Conservation (phyloP, 2,329 filamentous ascomycete genomes). For the Emergomyces orientalis region DNA sequence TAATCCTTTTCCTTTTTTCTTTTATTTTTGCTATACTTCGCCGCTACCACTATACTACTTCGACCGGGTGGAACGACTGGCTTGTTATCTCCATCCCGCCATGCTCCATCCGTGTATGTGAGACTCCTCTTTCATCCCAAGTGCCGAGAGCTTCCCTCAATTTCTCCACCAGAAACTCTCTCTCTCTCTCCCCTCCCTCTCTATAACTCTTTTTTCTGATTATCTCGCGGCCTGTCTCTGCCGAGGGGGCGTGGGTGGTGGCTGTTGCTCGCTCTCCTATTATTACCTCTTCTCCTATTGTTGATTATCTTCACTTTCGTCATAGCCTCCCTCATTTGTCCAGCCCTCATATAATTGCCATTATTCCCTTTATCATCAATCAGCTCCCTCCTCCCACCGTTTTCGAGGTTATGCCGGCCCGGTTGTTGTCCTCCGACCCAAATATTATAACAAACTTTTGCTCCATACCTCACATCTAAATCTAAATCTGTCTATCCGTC, state of each 20-base stretch:
- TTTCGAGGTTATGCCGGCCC: background rate
- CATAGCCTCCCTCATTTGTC: no score
- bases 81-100: conserved; percentile 10
- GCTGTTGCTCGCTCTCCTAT: background rate
- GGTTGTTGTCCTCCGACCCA: no score
- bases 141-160: conserved; percentile 8
- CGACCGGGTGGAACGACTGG: background rate
- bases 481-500: no score
- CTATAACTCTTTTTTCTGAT: no score
- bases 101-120: conserved; percentile 12
- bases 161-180: no score
- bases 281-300: no score
- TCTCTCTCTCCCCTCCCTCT: no score
- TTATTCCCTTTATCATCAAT: background rate
- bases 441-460: no score
- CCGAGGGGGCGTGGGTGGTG: background rate
- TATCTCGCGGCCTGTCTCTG: no score
- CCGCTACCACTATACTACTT: conserved; percentile 4
- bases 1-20: conserved; percentile 5
- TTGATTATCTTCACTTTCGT: no score
- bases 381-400: background rate
- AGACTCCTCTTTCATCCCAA: background rate
- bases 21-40: conserved; percentile 14
- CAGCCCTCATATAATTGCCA: no score
- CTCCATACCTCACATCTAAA: background rate